Evolutionary conservation across 495 filamentous ascomycete genomes (phyloP).

Genomic region (Podospora tetraspora): DNA sequence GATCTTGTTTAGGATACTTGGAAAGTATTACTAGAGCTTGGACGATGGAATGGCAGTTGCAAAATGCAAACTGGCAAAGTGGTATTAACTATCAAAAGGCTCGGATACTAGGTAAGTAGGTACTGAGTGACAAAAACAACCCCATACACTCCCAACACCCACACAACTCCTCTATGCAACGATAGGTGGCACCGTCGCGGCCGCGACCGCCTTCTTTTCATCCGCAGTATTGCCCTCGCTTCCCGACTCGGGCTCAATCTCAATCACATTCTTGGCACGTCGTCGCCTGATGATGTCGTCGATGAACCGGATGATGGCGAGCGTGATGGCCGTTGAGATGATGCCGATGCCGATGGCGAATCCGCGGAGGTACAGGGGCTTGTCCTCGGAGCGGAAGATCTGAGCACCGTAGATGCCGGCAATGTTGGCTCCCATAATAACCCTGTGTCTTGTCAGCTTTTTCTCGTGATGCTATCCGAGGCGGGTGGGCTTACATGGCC

Average conservation of each 20-base stretch:
- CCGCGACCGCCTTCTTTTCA: conserved; percentile 1
- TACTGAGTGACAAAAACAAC: not conserved
- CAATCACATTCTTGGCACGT: not conserved
- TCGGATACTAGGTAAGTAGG: not conserved
- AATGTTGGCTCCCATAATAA: conserved; percentile 54
- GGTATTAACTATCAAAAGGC: not conserved
- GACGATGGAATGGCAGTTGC: not conserved
- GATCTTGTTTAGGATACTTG: too few relatives aligned
- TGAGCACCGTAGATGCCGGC: conserved; percentile 52
- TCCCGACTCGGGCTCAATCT: conserved; percentile 4
- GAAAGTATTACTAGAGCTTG: not conserved
- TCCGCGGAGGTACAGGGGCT: conserved; percentile 45
- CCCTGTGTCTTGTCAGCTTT: conserved; percentile 27
- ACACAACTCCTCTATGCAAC: not conserved
- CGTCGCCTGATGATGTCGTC: conserved; percentile 30
- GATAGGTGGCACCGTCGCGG: not conserved
- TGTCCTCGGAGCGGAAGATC: conserved; percentile 49
- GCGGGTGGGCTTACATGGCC: conserved; percentile 36
- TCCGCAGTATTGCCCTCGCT: not conserved
- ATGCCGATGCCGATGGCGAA: conserved; percentile 28
- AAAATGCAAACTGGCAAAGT: not conserved
- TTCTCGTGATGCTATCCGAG: conserved; percentile 4
- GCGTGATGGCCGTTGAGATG: conserved; percentile 15
- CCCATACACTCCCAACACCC: not conserved
- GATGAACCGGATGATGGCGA: conserved; percentile 23